Base-by-base conservation (phyloP, 148 eudicot genomes). In the Spergularia marina region DNA sequence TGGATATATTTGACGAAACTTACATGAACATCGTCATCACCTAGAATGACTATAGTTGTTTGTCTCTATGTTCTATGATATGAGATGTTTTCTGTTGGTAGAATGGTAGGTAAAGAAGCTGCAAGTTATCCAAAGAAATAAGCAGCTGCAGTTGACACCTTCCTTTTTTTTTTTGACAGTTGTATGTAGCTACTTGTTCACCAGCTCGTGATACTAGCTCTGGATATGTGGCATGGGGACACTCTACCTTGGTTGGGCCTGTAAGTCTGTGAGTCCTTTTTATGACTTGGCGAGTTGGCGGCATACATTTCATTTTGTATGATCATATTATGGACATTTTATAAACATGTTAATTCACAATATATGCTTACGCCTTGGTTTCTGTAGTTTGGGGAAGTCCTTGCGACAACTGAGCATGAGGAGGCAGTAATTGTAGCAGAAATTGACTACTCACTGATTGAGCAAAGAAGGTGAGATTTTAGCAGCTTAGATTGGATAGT, bases 211-310 rank as follows among this genome's bases (percentile, higher is more conserved):
- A 86, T 62, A 79, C 82, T 36, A 53, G 55, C 6, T 79, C 86
- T 44, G 79, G 80, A 59, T 88, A 90, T 73, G 75, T 77, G 72
- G 87, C 86, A 56, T 84, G 91, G 91, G 94, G 94, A 47, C 91
- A 90, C 77, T 88, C 91, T 62, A 88, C 88, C 51, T 79, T 90
- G 66, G 88, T 86, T 81, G 89, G 88, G 69, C 89, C 90, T 57
- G 91, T 90, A 83, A 82, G 84, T 78, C 1, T 61, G 44, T 21
- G 1, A 53, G 53, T 23, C 25, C 10, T 18, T 52, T 72, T 5
- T 7, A 15, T 20, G 12, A 53, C 69, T 18, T 55, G 16, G 34
- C 72, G 12, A 53, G 65, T 18, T 55, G 16, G 34, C 72, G 4
- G 10, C 18, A 18, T 10, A 66, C 20, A 52, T 36, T n/a, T 70